Evolutionary conservation across 352 stramenopile species (phyloP), one percentile per base, ranked within the genome.

Genomic region (Elongisporangium anandrum): DNA sequence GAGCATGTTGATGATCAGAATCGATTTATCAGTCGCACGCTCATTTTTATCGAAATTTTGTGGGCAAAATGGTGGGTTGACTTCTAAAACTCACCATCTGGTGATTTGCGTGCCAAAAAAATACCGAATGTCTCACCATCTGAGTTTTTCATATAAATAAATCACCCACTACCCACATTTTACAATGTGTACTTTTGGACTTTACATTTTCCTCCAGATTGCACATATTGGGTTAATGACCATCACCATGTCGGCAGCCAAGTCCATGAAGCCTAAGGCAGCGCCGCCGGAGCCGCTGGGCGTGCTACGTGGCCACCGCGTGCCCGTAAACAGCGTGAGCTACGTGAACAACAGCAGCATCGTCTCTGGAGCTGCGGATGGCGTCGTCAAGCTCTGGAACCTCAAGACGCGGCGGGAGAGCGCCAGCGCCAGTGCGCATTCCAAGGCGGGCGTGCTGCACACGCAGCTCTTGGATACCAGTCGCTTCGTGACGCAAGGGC

Each of bases 361-460:
- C 24, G 65, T 81, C 0, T 92, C 85, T 16, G 82, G 81, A 0
- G 64, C 61, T 21, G 85, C 76, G 1, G 79, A 94, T 50, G 85
- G 85, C 6, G 59, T 66, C 12, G 69, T 94, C 22, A 92, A 89
- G 61, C 61, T 94, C 21, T 94, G 85, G 85, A 66, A 88, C 61
- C 59, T 94, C 49, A 73, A 64, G 19, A 72, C 78, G 49, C 77
- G 85, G 13, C 77, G 85, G 15, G 77, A 90, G 57, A 55, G 62
- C 24, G 68, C 64, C 19, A 69, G 70, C 4, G 15, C 63, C 2
- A 9, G 58, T 0, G 73, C 78, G 0, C 85, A 94, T 63, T 92
- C 82, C 60, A 87, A 87, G 52, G 85, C 85, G 15, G 85, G 85
- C 20, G 78, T 94, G n/a, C 66, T 94, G 50, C 78, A 92, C 29